A percentile compares a stretch with the other conserved stretches of the same genome.
Evolutionary conservation across 2,329 filamentous ascomycete genomes (phyloP).

Genomic region (Leptosphaerulina australis): DNA sequence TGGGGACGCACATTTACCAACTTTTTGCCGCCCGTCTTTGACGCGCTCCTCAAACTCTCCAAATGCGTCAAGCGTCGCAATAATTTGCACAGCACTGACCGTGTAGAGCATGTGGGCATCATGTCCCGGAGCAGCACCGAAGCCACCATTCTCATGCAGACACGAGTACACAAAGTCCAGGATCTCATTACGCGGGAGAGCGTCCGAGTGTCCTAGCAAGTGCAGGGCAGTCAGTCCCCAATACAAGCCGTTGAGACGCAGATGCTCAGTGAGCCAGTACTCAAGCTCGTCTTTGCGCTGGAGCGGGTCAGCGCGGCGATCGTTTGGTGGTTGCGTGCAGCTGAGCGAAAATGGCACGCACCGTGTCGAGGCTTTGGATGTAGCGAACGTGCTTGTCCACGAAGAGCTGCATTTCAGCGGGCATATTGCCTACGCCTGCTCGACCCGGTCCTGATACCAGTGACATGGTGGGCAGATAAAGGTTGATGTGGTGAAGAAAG

Average conservation of each 20-base stretch:
- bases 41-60: conserved; percentile 77
- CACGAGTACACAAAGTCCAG: conserved; percentile 97
- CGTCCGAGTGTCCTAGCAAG: conserved; percentile 79
- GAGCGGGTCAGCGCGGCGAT: conserved; percentile 48
- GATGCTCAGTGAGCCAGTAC: conserved; percentile 97
- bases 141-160: conserved; percentile 85
- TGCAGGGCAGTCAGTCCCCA: conserved; percentile 93
- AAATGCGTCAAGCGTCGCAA: conserved; percentile 84
- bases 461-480: conserved; percentile 55
- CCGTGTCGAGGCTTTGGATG: conserved; percentile 88
- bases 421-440: conserved; percentile 49
- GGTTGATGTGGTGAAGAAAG: conserved; percentile 11
- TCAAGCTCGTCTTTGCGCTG: conserved; percentile 91
- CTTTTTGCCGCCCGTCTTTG: conserved; percentile 69
- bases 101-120: conserved; percentile 97
- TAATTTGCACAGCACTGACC: conserved; percentile 90
- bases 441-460: conserved; percentile 66
- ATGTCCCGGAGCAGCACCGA: conserved; percentile 91
- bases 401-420: conserved; percentile 59
- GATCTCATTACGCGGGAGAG: conserved; percentile 77
- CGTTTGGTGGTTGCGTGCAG: conserved; percentile 24
- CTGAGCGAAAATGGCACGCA: conserved; percentile 53
- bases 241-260: conserved; percentile 93
- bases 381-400: conserved; percentile 82
- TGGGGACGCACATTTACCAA: conserved; percentile 74